These are phyloP conservation scores for Plantago ovata DNA, from an alignment of 257 asterid species.

Conservation along the genomic window DNA sequence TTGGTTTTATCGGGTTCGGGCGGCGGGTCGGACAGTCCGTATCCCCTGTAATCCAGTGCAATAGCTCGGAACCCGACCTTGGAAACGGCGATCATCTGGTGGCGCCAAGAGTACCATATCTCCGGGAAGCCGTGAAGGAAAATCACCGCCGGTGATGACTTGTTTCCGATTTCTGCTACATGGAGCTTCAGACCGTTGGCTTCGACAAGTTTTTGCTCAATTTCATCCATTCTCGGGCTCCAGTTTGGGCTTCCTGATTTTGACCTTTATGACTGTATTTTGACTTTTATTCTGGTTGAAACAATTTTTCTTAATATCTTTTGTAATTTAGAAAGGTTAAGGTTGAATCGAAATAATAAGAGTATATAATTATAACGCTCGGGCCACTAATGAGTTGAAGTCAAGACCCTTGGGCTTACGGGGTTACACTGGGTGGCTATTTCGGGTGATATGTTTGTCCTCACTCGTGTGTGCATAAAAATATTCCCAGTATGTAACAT, in stretches of 20 bases:
- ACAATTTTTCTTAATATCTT: no score
- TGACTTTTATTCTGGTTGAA: no score
- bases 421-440: no score
- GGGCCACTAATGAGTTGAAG: no score
- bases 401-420: no score
- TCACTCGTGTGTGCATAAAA: not conserved
- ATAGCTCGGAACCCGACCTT: conserved; percentile 55
- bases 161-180: conserved; percentile 44
- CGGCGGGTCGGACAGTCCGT: conserved; percentile 54
- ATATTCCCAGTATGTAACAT: not conserved
- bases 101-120: conserved; percentile 71
- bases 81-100: conserved; percentile 57
- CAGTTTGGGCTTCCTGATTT: no score
- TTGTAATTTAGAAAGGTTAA: no score
- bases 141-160: conserved; percentile 37
- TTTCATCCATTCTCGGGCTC: conserved; percentile 29
- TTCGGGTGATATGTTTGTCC: not conserved
- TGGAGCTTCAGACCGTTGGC: conserved; percentile 47
- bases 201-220: conserved; percentile 32
- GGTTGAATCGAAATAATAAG: no score
- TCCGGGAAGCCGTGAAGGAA: conserved; percentile 68
- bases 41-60: conserved; percentile 59
- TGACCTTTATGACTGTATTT: no score
- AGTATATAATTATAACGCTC: no score
- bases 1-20: conserved; percentile 43